Conservation (phyloP, 1,139 yeast genomes). For the Saccharomyces hybrid region DNA sequence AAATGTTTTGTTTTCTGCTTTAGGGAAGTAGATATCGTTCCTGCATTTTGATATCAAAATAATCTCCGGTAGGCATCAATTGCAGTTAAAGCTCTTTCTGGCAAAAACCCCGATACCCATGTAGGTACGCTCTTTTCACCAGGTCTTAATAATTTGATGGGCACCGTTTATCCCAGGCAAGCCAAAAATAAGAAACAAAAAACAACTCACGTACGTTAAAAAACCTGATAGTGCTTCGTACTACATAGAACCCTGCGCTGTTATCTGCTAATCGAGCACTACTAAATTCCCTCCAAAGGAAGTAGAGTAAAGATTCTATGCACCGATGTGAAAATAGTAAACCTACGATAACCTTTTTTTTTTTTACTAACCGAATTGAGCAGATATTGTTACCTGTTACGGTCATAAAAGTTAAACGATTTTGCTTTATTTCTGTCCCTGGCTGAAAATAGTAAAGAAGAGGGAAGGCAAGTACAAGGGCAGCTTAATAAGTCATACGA, state of each 20-base stretch:
- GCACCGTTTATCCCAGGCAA: background rate
- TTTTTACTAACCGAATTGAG: background rate
- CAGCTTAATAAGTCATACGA: background rate
- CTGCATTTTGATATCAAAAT: background rate
- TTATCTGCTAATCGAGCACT: background rate
- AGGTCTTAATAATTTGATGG: background rate
- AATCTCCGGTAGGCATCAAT: background rate
- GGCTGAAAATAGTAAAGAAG: background rate
- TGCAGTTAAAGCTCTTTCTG: background rate
- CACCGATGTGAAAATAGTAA: background rate
- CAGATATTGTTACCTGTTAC: background rate
- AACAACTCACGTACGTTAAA: background rate
- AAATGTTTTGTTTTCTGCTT: background rate
- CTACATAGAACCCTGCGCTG: background rate
- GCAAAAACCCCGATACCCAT: background rate
- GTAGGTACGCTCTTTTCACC: background rate
- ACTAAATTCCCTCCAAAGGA: background rate
- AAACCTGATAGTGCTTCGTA: background rate
- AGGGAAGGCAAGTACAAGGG: background rate
- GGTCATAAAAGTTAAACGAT: background rate
- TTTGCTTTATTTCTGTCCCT: background rate
- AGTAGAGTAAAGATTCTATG: background rate
- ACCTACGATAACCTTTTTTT: background rate
- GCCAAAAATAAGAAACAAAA: background rate
- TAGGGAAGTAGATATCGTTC: background rate